phyloP scores from a whole-genome alignment of 1,139 yeast species.

The Spathaspora sp. region DNA sequence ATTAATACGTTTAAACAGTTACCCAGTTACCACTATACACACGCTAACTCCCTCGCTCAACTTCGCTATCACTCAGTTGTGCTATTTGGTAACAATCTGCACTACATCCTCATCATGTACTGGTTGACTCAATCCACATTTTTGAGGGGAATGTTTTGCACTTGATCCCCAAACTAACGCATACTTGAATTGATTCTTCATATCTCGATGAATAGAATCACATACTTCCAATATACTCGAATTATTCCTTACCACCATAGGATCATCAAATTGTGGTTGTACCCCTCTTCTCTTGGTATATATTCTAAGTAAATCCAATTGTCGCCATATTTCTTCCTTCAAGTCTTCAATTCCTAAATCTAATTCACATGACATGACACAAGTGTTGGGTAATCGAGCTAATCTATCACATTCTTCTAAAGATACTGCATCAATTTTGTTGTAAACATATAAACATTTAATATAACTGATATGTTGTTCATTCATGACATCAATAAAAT shows the following conservation, averaged over 20 bases:
- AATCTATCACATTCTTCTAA: conserved; percentile 90
- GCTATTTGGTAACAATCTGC: conserved; percentile 75
- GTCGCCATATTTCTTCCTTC: conserved; percentile 91
- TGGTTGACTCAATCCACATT: conserved; percentile 83
- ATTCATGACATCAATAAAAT: conserved; percentile 88
- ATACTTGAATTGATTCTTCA: conserved; percentile 87
- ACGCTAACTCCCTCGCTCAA: not conserved
- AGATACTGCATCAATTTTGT: conserved; percentile 93
- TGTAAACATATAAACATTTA: conserved; percentile 90
- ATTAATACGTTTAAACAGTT: too few species aligned
- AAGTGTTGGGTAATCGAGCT: conserved; percentile 89
- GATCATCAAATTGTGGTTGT: conserved; percentile 78
- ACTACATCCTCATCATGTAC: conserved; percentile 95
- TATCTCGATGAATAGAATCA: conserved; percentile 89
- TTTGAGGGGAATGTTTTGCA: conserved; percentile 94
- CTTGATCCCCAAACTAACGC: conserved; percentile 97
- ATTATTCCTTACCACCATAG: conserved; percentile 82
- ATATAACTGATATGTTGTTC: conserved; percentile 84
- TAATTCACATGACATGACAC: conserved; percentile 89
- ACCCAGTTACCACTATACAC: too few species aligned
- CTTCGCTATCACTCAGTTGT: not conserved
- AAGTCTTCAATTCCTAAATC: conserved; percentile 85
- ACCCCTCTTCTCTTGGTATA: conserved; percentile 85
- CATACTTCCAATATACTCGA: conserved; percentile 86
- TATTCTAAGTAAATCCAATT: conserved; percentile 73